These are phyloP conservation scores for Pulicaria dysenterica DNA, from an alignment of 129 eudicot genomes.

Conservation along the genomic window DNA sequence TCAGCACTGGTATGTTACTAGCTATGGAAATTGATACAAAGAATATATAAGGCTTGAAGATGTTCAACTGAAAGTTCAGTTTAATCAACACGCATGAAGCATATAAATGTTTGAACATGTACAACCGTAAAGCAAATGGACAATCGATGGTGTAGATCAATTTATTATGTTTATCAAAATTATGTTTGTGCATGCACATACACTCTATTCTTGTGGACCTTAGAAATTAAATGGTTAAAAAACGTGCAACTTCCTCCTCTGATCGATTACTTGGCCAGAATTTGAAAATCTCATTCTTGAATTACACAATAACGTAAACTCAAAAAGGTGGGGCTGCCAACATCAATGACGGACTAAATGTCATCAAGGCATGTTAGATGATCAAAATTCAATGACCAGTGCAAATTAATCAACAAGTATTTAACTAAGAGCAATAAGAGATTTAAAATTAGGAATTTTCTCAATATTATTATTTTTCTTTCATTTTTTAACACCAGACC, in stretches of 20 bases:
- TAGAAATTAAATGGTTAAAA: background rate
- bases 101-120: slow-evolving; percentile 1
- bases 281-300: no score
- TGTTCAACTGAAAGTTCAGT: background rate
- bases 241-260: background rate
- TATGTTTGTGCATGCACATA: background rate
- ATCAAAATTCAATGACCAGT: background rate
- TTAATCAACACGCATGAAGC: background rate
- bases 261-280: no score
- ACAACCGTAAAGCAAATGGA: background rate
- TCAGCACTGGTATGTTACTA: slow-evolving; percentile 77
- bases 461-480: background rate
- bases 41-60: slow-evolving; percentile 3
- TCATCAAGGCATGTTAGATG: no score
- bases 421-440: background rate
- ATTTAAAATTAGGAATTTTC: background rate
- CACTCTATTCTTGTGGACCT: background rate
- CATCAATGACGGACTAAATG: no score
- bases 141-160: slow-evolving; percentile 3
- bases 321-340: no score
- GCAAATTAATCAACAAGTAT: background rate
- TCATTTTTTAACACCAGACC: background rate
- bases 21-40: slow-evolving; percentile 42
- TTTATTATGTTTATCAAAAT: background rate
- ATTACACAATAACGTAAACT: no score